Conservation (phyloP, 139 green algal genomes). For the Chlorella ohadii region DNA sequence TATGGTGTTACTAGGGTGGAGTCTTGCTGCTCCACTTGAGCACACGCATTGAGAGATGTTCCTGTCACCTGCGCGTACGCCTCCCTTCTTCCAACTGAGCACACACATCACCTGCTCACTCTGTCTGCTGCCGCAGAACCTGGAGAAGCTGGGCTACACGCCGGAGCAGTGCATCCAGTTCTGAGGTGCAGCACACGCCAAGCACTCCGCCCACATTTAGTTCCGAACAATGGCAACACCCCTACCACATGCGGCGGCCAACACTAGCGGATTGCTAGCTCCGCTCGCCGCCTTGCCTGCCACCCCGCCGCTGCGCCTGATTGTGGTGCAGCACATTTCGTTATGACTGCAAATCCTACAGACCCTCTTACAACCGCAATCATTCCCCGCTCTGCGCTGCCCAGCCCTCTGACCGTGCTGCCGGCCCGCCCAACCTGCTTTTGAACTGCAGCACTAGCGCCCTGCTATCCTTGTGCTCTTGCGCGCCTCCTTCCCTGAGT, state of each 20-base stretch:
- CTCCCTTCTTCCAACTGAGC: neutral
- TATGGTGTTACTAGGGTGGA: too few species aligned
- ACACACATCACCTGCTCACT: too few species aligned
- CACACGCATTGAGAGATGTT: too few species aligned
- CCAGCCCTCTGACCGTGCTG: neutral
- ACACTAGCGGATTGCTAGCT: too few species aligned
- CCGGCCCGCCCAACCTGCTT: neutral
- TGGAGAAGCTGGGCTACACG: constrained; percentile 71
- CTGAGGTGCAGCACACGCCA: constrained; percentile 46
- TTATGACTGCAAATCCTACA: neutral
- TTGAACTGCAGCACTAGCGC: neutral
- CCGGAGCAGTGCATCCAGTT: constrained; percentile 71
- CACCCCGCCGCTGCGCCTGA: neutral
- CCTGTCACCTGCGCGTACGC: too few species aligned
- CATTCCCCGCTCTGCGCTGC: neutral
- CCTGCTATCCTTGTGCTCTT: neutral
- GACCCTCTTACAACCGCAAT: neutral
- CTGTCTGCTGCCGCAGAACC: constrained; percentile 41
- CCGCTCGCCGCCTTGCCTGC: neutral
- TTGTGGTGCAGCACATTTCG: neutral
- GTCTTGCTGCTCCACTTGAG: too few species aligned
- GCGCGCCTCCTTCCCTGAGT: too few species aligned
- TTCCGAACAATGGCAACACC: too few species aligned
- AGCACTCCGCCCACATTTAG: too few species aligned
- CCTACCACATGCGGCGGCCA: too few species aligned